Evolutionary conservation across 2,329 filamentous ascomycete genomes (phyloP).

Genomic region (Hymenoscyphus repandus): DNA sequence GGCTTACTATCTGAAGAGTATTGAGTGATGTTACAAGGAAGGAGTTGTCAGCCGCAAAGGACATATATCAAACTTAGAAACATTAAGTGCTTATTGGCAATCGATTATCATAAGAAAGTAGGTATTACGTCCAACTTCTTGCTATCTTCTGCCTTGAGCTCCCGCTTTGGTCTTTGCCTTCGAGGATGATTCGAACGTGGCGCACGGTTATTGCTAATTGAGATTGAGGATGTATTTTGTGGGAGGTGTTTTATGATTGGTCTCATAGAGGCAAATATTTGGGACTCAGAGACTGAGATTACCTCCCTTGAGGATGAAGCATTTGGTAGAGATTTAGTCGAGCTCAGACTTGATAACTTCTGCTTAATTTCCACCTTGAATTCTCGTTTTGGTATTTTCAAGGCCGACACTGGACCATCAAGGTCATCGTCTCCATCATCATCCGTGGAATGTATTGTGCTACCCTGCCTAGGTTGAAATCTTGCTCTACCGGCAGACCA

Average conservation of each 20-base stretch:
- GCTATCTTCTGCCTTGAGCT: conserved; percentile 16
- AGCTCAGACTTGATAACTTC: background rate
- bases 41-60: too few relatives aligned
- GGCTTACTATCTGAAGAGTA: too few relatives aligned
- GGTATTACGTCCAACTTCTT: conserved; percentile 25
- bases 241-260: background rate
- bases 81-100: background rate
- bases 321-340: too few relatives aligned
- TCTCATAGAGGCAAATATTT: background rate
- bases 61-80: too few relatives aligned
- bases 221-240: background rate
- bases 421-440: conserved; percentile 15
- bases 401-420: background rate
- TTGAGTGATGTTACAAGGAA: too few relatives aligned
- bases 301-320: too few relatives aligned
- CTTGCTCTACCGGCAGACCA: background rate
- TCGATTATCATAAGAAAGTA: conserved; percentile 17
- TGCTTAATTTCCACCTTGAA: background rate
- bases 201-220: background rate
- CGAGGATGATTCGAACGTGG: conserved; percentile 21
- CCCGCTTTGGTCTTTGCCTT: conserved; percentile 16
- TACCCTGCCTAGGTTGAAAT: background rate
- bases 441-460: conserved; percentile 17
- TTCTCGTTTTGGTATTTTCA: background rate
- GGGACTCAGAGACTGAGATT: too few relatives aligned